Conservation (phyloP, 352 stramenopile species). For the Peronospora destructor region DNA sequence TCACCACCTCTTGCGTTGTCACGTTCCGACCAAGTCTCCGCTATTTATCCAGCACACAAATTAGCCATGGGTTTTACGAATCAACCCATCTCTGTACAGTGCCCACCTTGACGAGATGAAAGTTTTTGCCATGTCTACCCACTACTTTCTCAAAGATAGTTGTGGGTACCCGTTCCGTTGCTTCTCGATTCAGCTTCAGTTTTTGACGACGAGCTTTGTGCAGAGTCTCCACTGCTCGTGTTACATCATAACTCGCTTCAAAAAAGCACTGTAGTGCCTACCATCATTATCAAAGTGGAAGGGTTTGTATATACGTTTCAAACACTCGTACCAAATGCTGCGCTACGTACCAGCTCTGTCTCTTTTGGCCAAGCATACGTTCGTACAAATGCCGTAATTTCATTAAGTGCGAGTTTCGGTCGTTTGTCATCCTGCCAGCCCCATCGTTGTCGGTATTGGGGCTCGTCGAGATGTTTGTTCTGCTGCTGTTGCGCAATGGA, state of each 20-base stretch:
- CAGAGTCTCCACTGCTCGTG: slow-evolving; percentile 35
- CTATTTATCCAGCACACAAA: slow-evolving; percentile 16
- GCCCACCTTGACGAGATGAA: slow-evolving; percentile 50
- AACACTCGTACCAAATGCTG: background rate
- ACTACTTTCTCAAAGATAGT: slow-evolving; percentile 41
- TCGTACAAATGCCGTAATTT: slow-evolving; percentile 49
- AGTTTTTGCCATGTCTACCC: slow-evolving; percentile 49
- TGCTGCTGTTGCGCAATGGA: slow-evolving; percentile 15
- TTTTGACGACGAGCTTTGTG: slow-evolving; percentile 32
- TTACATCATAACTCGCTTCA: slow-evolving; percentile 39
- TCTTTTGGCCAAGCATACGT: slow-evolving; percentile 46
- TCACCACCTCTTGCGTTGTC: slow-evolving; percentile 41
- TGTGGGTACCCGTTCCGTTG: slow-evolving; percentile 30
- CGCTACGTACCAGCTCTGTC: slow-evolving; percentile 37
- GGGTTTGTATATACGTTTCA: background rate
- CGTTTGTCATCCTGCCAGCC: slow-evolving; percentile 22
- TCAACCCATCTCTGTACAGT: background rate
- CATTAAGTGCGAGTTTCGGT: slow-evolving; percentile 13
- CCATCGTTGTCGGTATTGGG: slow-evolving; percentile 38
- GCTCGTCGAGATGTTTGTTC: slow-evolving; percentile 2
- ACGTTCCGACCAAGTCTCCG: slow-evolving; percentile 34
- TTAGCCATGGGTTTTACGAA: background rate
- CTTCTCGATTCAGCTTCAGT: slow-evolving; percentile 22
- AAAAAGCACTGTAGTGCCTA: slow-evolving; percentile 55
- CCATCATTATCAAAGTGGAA: background rate